A percentile compares a stretch with the other conserved stretches of the same genome.
phyloP scores from a whole-genome alignment of 2,329 filamentous ascomycete genomes.

The Phyllosticta ampelicida region DNA sequence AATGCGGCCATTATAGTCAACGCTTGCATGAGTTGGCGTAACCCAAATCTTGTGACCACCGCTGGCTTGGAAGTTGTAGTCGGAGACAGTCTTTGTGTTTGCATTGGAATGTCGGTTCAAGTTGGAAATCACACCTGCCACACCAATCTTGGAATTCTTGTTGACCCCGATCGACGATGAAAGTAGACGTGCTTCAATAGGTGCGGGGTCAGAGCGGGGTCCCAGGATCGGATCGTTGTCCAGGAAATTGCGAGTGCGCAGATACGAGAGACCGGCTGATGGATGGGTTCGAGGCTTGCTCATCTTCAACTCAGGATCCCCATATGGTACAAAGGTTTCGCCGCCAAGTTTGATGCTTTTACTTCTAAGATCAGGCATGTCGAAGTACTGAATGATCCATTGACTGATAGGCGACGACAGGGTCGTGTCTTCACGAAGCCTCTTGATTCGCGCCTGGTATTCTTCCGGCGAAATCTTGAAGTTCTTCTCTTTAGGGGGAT shows the following conservation, averaged over 20 bases:
- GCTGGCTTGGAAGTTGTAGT: slow-evolving; percentile 28
- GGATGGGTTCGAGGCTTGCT: slow-evolving; percentile 49
- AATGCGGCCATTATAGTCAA: slow-evolving; percentile 37
- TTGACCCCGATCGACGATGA: not conserved
- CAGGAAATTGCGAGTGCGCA: slow-evolving; percentile 43
- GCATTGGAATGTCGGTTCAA: slow-evolving; percentile 23
- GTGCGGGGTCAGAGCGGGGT: slow-evolving; percentile 42
- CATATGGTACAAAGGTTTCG: too few relatives aligned
- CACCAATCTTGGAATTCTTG: slow-evolving; percentile 25
- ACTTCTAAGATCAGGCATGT: slow-evolving; percentile 37
- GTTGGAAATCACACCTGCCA: slow-evolving; percentile 34
- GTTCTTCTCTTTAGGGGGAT: slow-evolving; percentile 17
- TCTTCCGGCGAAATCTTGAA: slow-evolving; percentile 18
- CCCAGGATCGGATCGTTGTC: slow-evolving; percentile 52
- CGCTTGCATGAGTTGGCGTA: slow-evolving; percentile 34
- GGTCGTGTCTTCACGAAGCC: slow-evolving; percentile 38
- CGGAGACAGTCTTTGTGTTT: slow-evolving; percentile 19
- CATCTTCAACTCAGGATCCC: not conserved
- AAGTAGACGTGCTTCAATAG: slow-evolving; percentile 49
- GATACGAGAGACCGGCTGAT: slow-evolving; percentile 52
- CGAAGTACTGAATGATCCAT: slow-evolving; percentile 45
- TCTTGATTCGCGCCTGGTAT: slow-evolving; percentile 21
- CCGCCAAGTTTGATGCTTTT: slow-evolving; percentile 4
- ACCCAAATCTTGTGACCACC: slow-evolving; percentile 46
- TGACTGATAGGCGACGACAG: slow-evolving; percentile 42